Conservation (phyloP, 2,329 filamentous ascomycete species). For the Trichoderma guizhouense region DNA sequence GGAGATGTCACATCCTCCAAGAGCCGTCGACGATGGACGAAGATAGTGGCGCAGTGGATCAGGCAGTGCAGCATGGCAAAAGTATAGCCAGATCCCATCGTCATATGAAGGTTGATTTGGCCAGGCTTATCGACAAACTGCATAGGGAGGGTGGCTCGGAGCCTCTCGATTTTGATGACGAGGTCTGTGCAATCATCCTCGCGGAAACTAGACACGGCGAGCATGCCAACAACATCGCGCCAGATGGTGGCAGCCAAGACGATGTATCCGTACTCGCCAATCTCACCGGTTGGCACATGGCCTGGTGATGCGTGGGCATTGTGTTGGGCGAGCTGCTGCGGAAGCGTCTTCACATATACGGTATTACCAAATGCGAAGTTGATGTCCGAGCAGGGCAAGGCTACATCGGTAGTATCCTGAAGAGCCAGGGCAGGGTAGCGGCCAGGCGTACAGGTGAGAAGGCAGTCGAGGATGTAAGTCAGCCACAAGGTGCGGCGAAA, state of each 20-base stretch:
- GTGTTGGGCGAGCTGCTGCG: slow-evolving; percentile 36
- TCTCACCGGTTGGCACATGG: slow-evolving; percentile 44
- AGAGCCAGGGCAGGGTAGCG: slow-evolving; percentile 54
- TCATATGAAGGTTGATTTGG: slow-evolving; percentile 60
- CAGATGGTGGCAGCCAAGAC: slow-evolving; percentile 59
- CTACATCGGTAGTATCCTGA: slow-evolving; percentile 53
- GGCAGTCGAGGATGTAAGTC: slow-evolving; percentile 61
- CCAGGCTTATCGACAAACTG: slow-evolving; percentile 60
- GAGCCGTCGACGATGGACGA: slow-evolving; percentile 58
- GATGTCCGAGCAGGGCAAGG: slow-evolving; percentile 58
- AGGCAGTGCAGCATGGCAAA: slow-evolving; percentile 62
- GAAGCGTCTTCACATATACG: slow-evolving; percentile 56
- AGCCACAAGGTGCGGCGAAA: slow-evolving; percentile 61
- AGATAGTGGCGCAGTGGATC: slow-evolving; percentile 58
- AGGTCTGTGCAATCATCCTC: slow-evolving; percentile 51
- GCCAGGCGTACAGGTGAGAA: slow-evolving; percentile 59
- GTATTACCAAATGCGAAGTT: slow-evolving; percentile 62
- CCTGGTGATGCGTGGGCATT: slow-evolving; percentile 31
- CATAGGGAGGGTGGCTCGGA: slow-evolving; percentile 53
- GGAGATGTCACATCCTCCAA: slow-evolving; percentile 55
- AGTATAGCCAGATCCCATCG: slow-evolving; percentile 61
- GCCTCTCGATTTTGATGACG: slow-evolving; percentile 52
- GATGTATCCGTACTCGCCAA: slow-evolving; percentile 61
- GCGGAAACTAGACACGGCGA: slow-evolving; percentile 51
- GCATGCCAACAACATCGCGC: slow-evolving; percentile 60